Conservation (phyloP, 805 yeast genomes). For the Candida sithepensis region DNA sequence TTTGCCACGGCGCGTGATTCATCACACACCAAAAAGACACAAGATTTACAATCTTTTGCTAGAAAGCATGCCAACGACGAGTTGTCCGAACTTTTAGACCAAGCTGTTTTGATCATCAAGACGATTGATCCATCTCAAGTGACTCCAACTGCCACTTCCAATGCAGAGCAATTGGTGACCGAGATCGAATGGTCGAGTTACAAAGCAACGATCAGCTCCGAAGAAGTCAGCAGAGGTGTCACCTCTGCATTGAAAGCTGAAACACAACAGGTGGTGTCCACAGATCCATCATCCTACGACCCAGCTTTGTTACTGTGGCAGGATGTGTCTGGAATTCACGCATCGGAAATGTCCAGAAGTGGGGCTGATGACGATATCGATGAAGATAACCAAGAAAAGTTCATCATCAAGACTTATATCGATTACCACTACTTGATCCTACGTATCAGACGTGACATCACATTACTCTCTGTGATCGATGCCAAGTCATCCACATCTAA, state of each 20-base stretch:
- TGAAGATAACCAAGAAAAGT: slow-evolving; percentile 69
- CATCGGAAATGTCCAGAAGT: slow-evolving; percentile 42
- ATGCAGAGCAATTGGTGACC: slow-evolving; percentile 20
- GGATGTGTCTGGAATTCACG: slow-evolving; percentile 60
- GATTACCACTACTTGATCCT: slow-evolving; percentile 63
- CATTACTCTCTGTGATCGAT: slow-evolving; percentile 35
- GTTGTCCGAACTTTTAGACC: slow-evolving; percentile 31
- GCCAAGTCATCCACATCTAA: slow-evolving; percentile 20
- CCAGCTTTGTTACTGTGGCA: slow-evolving; percentile 61
- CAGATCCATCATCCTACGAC: slow-evolving; percentile 51
- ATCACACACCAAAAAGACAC: slow-evolving; percentile 29
- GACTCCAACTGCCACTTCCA: slow-evolving; percentile 20
- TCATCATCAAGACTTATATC: slow-evolving; percentile 72
- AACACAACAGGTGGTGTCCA: slow-evolving; percentile 28
- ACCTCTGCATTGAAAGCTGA: slow-evolving; percentile 36
- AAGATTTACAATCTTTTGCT: slow-evolving; percentile 49
- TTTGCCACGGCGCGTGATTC: slow-evolving; percentile 31
- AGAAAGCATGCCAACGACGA: slow-evolving; percentile 38
- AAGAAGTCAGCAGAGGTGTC: slow-evolving; percentile 64
- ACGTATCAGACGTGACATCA: slow-evolving; percentile 68
- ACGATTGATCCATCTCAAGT: slow-evolving; percentile 36
- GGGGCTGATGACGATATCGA: slow-evolving; percentile 51
- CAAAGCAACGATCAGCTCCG: slow-evolving; percentile 61
- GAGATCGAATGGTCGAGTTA: slow-evolving; percentile 49
- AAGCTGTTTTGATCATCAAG: slow-evolving; percentile 36